These are phyloP conservation scores for Cicer arietinum DNA, from an alignment of 306 rosid genomes.

Conservation along the genomic window DNA sequence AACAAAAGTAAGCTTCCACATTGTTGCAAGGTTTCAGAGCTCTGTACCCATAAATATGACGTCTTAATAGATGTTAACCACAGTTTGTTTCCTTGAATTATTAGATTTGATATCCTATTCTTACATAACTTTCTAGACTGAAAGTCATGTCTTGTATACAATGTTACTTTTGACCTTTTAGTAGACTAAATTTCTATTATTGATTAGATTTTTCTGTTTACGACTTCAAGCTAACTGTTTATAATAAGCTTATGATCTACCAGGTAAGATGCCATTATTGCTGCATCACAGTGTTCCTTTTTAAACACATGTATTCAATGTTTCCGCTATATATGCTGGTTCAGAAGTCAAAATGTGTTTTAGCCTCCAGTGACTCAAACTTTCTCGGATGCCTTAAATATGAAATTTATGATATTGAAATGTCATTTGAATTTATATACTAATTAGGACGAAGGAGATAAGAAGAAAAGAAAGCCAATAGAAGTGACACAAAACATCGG, in stretches of 20 bases:
- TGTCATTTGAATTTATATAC: background rate
- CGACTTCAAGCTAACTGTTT: constrained; percentile 8
- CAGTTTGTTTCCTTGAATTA: constrained; percentile 21
- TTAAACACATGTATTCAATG: constrained; percentile 20
- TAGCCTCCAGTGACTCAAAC: constrained; percentile 22
- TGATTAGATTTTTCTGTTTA: constrained; percentile 9
- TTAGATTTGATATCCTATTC: constrained; percentile 2
- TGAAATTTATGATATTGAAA: background rate
- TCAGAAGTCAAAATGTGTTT: constrained; percentile 23
- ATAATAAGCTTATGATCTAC: background rate
- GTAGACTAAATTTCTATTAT: constrained; percentile 1
- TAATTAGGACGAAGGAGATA: background rate
- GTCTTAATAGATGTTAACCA: constrained; percentile 20
- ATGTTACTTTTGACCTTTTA: constrained; percentile 8
- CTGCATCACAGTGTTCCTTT: background rate
- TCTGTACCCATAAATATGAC: background rate
- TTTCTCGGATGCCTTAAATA: constrained; percentile 15
- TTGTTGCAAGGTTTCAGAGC: constrained; percentile 15
- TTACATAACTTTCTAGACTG: constrained; percentile 8
- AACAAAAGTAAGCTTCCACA: background rate
- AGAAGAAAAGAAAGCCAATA: background rate
- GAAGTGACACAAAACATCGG: background rate
- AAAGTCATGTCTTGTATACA: constrained; percentile 18
- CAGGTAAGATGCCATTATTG: background rate
- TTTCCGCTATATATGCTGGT: constrained; percentile 21